Evolutionary conservation across 2,329 filamentous ascomycete genomes (phyloP).

Genomic region (Penicillium concentricum): DNA sequence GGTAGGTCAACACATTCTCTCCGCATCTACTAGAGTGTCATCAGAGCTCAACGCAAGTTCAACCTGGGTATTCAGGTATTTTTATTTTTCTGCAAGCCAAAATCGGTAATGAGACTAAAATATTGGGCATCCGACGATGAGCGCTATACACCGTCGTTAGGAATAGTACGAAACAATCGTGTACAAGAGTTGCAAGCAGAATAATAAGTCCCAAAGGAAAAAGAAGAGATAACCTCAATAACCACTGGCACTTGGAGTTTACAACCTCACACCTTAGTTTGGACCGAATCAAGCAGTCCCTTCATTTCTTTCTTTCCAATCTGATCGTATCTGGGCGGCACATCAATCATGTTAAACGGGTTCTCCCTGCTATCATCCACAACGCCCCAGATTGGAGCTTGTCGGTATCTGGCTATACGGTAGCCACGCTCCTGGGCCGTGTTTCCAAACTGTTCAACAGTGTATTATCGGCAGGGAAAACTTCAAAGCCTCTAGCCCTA

Average conservation of each 20-base stretch:
- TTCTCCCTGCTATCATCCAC: background rate
- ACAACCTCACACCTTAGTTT: background rate
- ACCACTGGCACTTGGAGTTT: background rate
- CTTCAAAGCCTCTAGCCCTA: background rate
- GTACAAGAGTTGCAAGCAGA: too few relatives aligned
- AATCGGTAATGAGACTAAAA: too few relatives aligned
- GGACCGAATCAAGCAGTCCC: background rate
- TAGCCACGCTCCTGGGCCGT: background rate
- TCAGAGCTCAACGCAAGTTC: too few relatives aligned
- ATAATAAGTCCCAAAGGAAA: background rate
- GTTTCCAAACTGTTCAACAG: background rate
- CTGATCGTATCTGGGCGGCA: background rate
- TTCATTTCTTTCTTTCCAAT: background rate
- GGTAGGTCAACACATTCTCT: too few relatives aligned
- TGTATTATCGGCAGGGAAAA: background rate
- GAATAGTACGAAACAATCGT: too few relatives aligned
- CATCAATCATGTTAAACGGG: background rate
- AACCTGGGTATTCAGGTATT: too few relatives aligned
- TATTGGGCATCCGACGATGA: too few relatives aligned
- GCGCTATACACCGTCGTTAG: too few relatives aligned
- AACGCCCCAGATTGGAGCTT: background rate
- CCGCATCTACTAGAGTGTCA: too few relatives aligned
- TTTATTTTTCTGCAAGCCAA: too few relatives aligned
- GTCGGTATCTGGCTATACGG: background rate
- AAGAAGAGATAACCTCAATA: background rate